Base-by-base conservation (phyloP, 495 filamentous ascomycete genomes). In the Clavariopsis aquatica region DNA sequence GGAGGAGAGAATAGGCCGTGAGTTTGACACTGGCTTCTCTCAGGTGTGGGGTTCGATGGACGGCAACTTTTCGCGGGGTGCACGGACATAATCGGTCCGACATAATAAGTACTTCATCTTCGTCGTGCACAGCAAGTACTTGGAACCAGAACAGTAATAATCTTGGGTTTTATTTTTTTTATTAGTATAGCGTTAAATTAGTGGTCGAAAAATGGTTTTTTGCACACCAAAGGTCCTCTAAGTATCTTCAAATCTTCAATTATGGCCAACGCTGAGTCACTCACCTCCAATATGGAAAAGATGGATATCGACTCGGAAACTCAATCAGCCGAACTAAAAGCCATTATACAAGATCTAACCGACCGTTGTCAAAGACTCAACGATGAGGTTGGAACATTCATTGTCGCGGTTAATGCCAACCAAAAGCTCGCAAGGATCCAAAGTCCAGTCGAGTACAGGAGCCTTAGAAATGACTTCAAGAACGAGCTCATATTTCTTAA, bases 401-500 rank as follows among this genome's bases (percentile, higher is more conserved):
- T 70, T 3, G 34, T 34, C 19, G 68, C 65, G 17, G 62, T 54
- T 26, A 53, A 55, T 24, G 62, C 52, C 53, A 68, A 65, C 56
- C 41, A 59, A 20, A 62, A 65, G 28, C 59, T 41, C 12, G 63
- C 45, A 27, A 68, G 56, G 36, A 36, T 41, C n/a, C 57, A 65
- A 53, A 57, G 52, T 31, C 59, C 66, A 12, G 71, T 76, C 55
- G 72, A 73, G 34, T 51, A 73, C 22, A 49, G 58, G n/a, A 61
- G 58, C 19, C 68, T 77, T 15, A 56, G 66, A 15, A 66, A 66
- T 20, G 71, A 69, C 20, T 64, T 77, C 49, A 60, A 69, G 38
- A 71, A 69, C 10, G 75, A 77, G 29, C 22, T 75, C 3, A 34
- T 22, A 3, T 69, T 72, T 60, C 59, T 77, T 22, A 66, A 66